These are phyloP conservation scores for Mortierella sp. DNA, from an alignment of 371 early-diverging fungal species.

Conservation along the genomic window DNA sequence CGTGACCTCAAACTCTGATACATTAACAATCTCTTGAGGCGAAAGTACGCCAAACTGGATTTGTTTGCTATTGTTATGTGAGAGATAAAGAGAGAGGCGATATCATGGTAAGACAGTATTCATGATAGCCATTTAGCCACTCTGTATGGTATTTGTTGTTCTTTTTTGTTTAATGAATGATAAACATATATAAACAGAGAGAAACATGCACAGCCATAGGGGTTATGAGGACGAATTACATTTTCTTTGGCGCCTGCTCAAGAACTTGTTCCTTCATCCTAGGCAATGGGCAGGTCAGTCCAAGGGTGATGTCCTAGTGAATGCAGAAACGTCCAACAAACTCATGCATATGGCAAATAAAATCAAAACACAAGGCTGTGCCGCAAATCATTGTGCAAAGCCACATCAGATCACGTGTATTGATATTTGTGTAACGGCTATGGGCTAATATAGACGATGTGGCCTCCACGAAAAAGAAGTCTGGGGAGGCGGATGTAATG, in stretches of 20 bases:
- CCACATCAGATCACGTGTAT: conserved; percentile 9
- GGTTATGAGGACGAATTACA: conserved; percentile 61
- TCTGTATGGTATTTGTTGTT: no score
- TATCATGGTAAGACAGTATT: neutral
- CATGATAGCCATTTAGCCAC: no score
- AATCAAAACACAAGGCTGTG: conserved; percentile 15
- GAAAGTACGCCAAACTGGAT: conserved; percentile 94
- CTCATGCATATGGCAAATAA: neutral
- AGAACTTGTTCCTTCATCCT: conserved; percentile 85
- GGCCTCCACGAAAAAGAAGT: conserved; percentile 40
- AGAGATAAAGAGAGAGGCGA: conserved; percentile 3
- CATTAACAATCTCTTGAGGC: conserved; percentile 84
- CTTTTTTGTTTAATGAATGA: no score
- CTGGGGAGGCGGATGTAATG: neutral
- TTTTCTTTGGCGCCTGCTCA: conserved; percentile 84
- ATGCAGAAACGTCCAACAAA: neutral
- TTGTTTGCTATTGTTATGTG: conserved; percentile 69
- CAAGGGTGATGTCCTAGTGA: conserved; percentile 18
- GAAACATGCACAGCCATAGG: neutral
- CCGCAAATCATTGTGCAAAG: conserved; percentile 2
- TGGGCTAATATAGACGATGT: conserved; percentile 23
- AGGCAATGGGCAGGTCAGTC: conserved; percentile 19
- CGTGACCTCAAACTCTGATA: conserved; percentile 91
- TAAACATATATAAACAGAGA: neutral
- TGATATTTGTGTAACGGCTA: neutral